Base-by-base conservation (phyloP, 371 early-diverging fungal species). In the Rhizopus microsporus region DNA sequence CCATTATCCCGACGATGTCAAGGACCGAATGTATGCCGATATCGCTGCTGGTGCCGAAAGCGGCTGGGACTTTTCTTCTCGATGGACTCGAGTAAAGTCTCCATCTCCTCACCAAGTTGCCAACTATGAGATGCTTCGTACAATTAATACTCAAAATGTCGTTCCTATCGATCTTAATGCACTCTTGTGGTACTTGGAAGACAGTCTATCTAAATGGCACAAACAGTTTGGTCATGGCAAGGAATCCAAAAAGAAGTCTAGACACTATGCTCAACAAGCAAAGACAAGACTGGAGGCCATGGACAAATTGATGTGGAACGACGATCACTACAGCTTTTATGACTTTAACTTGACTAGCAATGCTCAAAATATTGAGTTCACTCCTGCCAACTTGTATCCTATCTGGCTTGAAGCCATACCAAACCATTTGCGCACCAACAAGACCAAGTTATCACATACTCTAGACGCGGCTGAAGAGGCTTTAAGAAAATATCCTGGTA, bases 81-180 rank as follows among this genome's bases (percentile, higher is more conserved):
- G 95, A 32, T 93, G 92, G 91, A 69, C 88, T 5, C 65, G 59
- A 7, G 42, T 66, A 37, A 68, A 78, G 8, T 32, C 31, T 7
- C 72, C 71, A 1, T 46, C 52, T n/a, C 46, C 55, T n/a, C 50
- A 60, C 23, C 60, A 69, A 45, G 54, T 47, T 4, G 60, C 66
- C 32, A 63, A 49, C 13, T 69, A 65, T 39, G 70, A 66, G 33
- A 68, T 82, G 47, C 63, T 88, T 2, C 72, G 73, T 4, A 56
- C 71, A 4, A 81, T 94, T 31, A 67, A 77, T 45, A 89, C 89
- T 3, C 67, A 68, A n/a, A 65, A 80, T 29, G 72, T 91, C 34
- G 64, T 97, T 7, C 95, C 96, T 0, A 85, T 93, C 7, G 95
- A 95, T 52, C 82, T 97, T 8, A 97, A 97, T 71, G 78, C 90